Conservation (phyloP, 441 rosid genomes). For the Gossypium gossypioides region DNA sequence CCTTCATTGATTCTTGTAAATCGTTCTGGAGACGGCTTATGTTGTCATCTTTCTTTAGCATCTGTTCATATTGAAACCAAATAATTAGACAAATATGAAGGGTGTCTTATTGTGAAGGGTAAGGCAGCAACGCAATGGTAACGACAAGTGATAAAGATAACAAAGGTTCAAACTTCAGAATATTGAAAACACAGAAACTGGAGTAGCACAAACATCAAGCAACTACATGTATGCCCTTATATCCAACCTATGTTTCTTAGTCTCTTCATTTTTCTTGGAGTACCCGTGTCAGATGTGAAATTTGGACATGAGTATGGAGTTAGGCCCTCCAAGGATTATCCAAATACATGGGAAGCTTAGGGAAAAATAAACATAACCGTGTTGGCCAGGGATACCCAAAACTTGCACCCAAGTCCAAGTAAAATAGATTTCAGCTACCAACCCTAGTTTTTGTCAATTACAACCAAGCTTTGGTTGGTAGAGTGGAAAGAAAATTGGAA, state of each 20-base stretch:
- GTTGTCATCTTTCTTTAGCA: conserved; percentile 68
- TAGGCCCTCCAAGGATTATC: too few relatives aligned
- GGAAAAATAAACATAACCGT: too few relatives aligned
- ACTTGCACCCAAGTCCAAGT: background rate
- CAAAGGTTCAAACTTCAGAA: background rate
- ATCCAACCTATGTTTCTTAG: background rate
- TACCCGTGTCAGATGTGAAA: too few relatives aligned
- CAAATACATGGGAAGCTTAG: too few relatives aligned
- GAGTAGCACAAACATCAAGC: conserved; percentile 1
- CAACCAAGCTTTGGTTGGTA: too few relatives aligned
- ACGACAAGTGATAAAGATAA: background rate
- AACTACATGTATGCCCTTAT: background rate
- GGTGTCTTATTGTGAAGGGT: background rate
- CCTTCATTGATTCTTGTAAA: conserved; percentile 57
- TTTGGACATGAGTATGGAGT: too few relatives aligned
- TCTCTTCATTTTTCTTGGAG: too few relatives aligned
- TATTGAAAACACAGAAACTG: background rate
- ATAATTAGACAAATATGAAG: background rate
- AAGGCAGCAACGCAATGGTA: background rate
- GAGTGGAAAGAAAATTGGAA: too few relatives aligned
- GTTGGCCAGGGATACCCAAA: too few relatives aligned
- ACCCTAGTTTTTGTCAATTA: background rate
- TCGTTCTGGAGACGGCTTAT: conserved; percentile 36
- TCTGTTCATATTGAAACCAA: conserved; percentile 27
- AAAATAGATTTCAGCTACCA: background rate